Base-by-base conservation (phyloP, 495 filamentous ascomycete genomes). In the Sphaerosporella brunnea region DNA sequence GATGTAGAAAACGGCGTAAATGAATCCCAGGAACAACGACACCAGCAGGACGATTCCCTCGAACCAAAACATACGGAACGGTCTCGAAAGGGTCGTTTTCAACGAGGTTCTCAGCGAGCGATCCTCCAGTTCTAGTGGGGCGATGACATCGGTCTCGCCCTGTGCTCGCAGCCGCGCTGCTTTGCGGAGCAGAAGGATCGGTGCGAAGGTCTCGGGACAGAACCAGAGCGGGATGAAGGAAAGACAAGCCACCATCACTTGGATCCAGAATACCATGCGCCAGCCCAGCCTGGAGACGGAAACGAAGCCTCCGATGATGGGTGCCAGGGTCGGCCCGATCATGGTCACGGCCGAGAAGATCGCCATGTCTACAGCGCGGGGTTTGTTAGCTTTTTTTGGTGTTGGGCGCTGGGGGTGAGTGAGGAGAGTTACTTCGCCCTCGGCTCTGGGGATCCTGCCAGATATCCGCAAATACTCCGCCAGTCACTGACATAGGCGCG, bases 1-100 rank as follows among this genome's bases (percentile, higher is more conserved):
- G 54, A 84, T 74, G 60, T 82, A 84, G 51, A 87, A 85, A 25
- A 85, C 79, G 4, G 73, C 73, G 58, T 84, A 85, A 11, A 74
- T 69, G 2, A 82, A 62, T 0, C 77, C 69, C 1, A 84, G 68
- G 61, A 82, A 86, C 8, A 83, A 61, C 30, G 77, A 81, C 0
- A 68, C 73, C 26, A 78, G 71, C 20, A 73, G 68, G 16, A 85
- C 74, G 23, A 84, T 69, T 4, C 71, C 70, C 59, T 84, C 80
- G 24, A 63, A 62, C 47, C 62, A 66, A 16, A 78, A 64, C 65
- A 78, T 72, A 1, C 67, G 53, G 16, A 77, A 51, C 0, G 75
- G 75, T 16, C 73, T 52, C 2, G 68, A 68, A 4, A 72, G 45
- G 9, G 56, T 53, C 11, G 50, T 60, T 13, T 35, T 43, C 15